Percentiles rank a stretch among this genome's conserved stretches.
Evolutionary conservation across 306 rosid genomes (phyloP).

Genomic region (Leucaena leucocephala): DNA sequence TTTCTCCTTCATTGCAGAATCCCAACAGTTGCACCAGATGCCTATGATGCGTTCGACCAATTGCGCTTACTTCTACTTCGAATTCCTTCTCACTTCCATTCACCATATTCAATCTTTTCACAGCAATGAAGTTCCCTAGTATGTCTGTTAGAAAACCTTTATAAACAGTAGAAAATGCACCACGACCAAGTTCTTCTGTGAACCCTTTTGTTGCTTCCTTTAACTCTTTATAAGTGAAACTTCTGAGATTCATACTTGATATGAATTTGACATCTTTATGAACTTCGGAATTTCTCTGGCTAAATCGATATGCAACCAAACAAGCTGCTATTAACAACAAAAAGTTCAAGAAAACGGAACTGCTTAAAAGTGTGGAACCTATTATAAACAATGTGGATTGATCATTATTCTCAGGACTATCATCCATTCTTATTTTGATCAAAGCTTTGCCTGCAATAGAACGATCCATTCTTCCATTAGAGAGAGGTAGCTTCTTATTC

Average conservation of each 20-base stretch:
- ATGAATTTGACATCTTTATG: background rate
- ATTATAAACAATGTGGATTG: slow-evolving; percentile 2
- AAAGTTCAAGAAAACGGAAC: slow-evolving; percentile 21
- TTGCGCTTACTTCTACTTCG: background rate
- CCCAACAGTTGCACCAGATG: slow-evolving; percentile 3
- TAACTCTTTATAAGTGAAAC: slow-evolving; percentile 27
- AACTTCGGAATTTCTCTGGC: background rate
- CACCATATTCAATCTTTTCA: background rate
- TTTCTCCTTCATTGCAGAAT: slow-evolving; percentile 23
- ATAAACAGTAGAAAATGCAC: slow-evolving; percentile 32
- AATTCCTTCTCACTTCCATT: background rate
- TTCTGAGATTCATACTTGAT: slow-evolving; percentile 10
- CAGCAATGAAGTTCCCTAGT: background rate
- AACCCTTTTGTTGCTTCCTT: slow-evolving; percentile 28
- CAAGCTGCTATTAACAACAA: background rate
- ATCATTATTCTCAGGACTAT: background rate
- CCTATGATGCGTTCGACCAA: background rate
- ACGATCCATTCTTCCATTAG: slow-evolving; percentile 12
- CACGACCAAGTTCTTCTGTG: slow-evolving; percentile 31
- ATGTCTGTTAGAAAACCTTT: background rate
- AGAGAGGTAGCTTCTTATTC: slow-evolving; percentile 22
- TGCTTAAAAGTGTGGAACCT: slow-evolving; percentile 21
- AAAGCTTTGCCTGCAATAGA: slow-evolving; percentile 7
- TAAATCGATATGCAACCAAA: background rate
- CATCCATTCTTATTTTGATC: slow-evolving; percentile 25